Evolutionary conservation across 371 early-diverging fungal genomes (phyloP), one percentile per base, ranked within the genome.

Genomic region (Apophysomyces sp.): DNA sequence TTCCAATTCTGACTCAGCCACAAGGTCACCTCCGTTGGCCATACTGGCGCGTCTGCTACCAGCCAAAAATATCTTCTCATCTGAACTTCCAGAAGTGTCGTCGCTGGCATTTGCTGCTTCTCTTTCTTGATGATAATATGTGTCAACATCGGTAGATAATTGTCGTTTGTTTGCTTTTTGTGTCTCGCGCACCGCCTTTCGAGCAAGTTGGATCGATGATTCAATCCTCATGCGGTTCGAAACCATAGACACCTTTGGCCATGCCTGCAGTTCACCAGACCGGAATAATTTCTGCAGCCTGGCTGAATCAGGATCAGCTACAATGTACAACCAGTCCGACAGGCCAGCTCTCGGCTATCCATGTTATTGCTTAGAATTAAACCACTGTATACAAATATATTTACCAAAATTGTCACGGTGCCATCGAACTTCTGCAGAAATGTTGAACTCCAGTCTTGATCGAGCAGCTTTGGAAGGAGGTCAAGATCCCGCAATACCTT

Each of bases 371-470:
- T 37, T 32, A 61, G 26, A 41, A 32, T 18, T 15, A 21, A 15
- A 24, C 1, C 15, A 55, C 44, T 6, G 26, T 13, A 11, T 6
- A 36, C 7, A n/a, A 41, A 18, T 58, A 6, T 11, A 18, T 69
- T 76, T 80, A 87, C 86, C 73, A 89, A 63, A 51, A 97, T 92
- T 0, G 96, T 96, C 27, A 93, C 87, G 65, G 80, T 86, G 36
- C 96, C 95, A 56, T 93, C 92, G 76, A 96, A 94, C 65, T 86
- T 86, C 67, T 95, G 97, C 49, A 94, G 73, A 86, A 88, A 97
- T 2, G 94, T 78, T 27, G 82, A 83, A 30, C 90, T 89, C 86
- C 94, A 88, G 72, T 95, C 93, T 66, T 89, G 90, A 61, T 86
- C 80, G 64, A 89, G 72, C 26, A 94, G 57, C 27, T 78, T 78